These are phyloP conservation scores for Bidens hawaiensis DNA, from an alignment of 140 eudicot species.

Conservation along the genomic window DNA sequence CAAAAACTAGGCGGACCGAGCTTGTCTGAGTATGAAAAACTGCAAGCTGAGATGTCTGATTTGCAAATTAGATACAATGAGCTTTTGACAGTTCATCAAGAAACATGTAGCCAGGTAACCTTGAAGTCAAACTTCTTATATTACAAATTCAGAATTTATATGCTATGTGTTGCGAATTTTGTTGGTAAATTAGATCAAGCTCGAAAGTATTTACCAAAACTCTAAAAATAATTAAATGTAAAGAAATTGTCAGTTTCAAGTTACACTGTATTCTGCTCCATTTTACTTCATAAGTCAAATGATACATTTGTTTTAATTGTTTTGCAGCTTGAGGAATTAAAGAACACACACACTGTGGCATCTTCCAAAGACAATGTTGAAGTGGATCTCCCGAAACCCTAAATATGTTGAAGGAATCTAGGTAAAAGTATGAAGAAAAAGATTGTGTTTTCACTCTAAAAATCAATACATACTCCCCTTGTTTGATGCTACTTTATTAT, in stretches of 20 bases:
- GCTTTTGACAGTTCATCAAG: conserved; percentile 62
- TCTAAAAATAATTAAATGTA: not conserved
- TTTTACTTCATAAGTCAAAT: conserved; percentile 11
- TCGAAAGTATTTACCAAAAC: not conserved
- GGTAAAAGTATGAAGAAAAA: conserved; percentile 11
- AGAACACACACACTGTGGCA: conserved; percentile 25
- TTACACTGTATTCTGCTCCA: not conserved
- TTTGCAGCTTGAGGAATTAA: conserved; percentile 55
- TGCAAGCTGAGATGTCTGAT: conserved; percentile 82
- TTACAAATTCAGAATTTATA: conserved; percentile 2
- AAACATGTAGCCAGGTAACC: conserved; percentile 69
- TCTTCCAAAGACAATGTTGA: conserved; percentile 33
- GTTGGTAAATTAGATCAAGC: not conserved
- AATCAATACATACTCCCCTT: conserved; percentile 5
- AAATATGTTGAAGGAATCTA: conserved; percentile 12
- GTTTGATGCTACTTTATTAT: conserved; percentile 1
- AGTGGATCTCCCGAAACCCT: conserved; percentile 26
- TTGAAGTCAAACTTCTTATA: conserved; percentile 1
- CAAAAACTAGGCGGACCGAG: conserved; percentile 93
- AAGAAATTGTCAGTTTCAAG: not conserved
- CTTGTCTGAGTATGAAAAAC: conserved; percentile 69
- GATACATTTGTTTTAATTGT: not conserved
- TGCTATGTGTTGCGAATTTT: conserved; percentile 5
- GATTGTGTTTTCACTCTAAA: conserved; percentile 17
- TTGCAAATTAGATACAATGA: conserved; percentile 69